Percentiles rank a stretch among this genome's conserved stretches.
These are phyloP conservation scores for Clarireedia monteithiana DNA, from an alignment of 2,329 filamentous ascomycete genomes.

Conservation along the genomic window DNA sequence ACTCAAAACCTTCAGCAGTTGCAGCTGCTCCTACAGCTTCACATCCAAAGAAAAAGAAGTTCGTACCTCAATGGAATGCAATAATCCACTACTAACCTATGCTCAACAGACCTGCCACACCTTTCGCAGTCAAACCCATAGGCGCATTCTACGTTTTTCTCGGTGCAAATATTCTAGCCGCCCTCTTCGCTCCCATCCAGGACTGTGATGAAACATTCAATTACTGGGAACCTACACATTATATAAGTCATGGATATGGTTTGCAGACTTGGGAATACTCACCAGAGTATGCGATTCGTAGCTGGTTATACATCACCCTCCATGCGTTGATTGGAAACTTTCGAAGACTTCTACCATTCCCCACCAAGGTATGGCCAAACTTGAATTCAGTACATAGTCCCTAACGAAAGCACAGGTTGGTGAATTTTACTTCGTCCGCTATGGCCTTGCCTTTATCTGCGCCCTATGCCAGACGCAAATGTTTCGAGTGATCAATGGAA, in stretches of 20 bases:
- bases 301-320: conserved; percentile 81
- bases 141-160: conserved; percentile 77
- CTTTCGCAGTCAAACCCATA: conserved; percentile 62
- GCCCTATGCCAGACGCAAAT: conserved; percentile 76
- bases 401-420: conserved; percentile 35
- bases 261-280: conserved; percentile 99
- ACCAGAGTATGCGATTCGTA: conserved; percentile 87
- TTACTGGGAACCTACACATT: conserved; percentile 97
- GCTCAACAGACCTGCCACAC: conserved; percentile 34
- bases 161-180: conserved; percentile 64
- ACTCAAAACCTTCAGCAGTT: too few relatives aligned
- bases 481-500: conserved; percentile 68
- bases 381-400: not conserved
- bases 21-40: too few relatives aligned
- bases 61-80: not conserved
- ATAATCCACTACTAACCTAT: not conserved
- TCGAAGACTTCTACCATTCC: conserved; percentile 53
- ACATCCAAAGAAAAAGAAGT: conserved; percentile 21
- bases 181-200: conserved; percentile 81
- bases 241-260: conserved; percentile 84
- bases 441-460: conserved; percentile 66
- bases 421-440: conserved; percentile 85
- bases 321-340: conserved; percentile 68
- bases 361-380: conserved; percentile 43
- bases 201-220: conserved; percentile 99